Base-by-base conservation (phyloP, 768 basidiomycete species). In the Suillus hirtellus region DNA sequence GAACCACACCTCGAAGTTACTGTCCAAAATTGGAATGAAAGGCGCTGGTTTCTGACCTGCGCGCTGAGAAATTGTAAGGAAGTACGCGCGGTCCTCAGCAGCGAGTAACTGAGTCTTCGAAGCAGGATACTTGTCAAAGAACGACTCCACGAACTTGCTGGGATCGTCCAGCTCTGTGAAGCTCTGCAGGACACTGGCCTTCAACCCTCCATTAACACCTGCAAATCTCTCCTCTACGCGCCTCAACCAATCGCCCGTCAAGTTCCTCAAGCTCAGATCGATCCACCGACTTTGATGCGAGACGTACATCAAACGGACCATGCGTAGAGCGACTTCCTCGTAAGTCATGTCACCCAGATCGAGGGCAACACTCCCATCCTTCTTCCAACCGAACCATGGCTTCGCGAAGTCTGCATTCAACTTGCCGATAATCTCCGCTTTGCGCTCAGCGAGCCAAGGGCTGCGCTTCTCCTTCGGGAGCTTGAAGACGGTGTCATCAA, bases 41-140 rank as follows among this genome's bases (percentile, higher is more conserved):
- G 97, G 97, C 8, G 90, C 96, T 1, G 97, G 97, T 78, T 99
- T 99, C 82, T 99, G 97, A 4, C 95, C 95, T 14, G 94, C 93
- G 55, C 97, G 86, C 77, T 99, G 96, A 27, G 93, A 83, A 71
- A 99, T 99, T 40, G 93, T 90, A 44, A 99, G 86, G 87, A 99
- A 99, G 79, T 89, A 99, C 0, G 94, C 93, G 59, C 90, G 88
- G 76, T 99, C 97, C 75, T 98, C 96, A 8, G 93, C 86, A 12
- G 95, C 91, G 61, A 99, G 84, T 55, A 98, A 86, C 71, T 98
- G 96, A 66, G 86, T 83, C 42, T 84, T 86, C 4, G 95, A 95
- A 27, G 88, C 79, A 15, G 92, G 86, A 75, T 99, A 99, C 31
- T 84, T 82, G 70, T 86, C 77, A 83, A 98, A 95, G 85, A 99